Conservation (phyloP, 75 land plant species). For the Picea glauca region DNA sequence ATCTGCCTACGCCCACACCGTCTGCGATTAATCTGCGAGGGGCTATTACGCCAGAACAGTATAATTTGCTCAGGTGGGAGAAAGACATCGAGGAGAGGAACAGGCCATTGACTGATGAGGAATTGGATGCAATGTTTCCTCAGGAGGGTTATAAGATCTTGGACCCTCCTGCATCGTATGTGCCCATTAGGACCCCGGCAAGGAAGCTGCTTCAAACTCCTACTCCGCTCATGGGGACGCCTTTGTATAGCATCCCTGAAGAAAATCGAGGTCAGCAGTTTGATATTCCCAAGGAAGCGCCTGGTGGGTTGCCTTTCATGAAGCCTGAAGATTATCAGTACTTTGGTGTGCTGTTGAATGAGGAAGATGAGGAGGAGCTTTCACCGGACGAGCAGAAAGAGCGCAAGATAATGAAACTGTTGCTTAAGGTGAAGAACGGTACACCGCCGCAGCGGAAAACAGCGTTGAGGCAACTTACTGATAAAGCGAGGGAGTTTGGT, state of each 20-base stretch:
- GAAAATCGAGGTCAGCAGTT: slow-evolving; percentile 91
- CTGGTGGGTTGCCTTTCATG: slow-evolving; percentile 92
- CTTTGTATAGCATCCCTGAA: slow-evolving; percentile 88
- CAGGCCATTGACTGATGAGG: slow-evolving; percentile 87
- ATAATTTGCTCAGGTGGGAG: slow-evolving; percentile 91
- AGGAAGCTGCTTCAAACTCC: slow-evolving; percentile 94
- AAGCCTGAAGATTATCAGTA: slow-evolving; percentile 96
- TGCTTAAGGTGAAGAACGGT: slow-evolving; percentile 98
- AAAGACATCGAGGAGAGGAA: slow-evolving; percentile 95
- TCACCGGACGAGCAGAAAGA: slow-evolving; percentile 95
- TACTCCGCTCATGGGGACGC: slow-evolving; percentile 77
- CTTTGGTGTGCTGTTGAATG: slow-evolving; percentile 78
- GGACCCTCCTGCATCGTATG: slow-evolving; percentile 89
- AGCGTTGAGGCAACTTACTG: slow-evolving; percentile 92
- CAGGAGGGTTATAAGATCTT: slow-evolving; percentile 88
- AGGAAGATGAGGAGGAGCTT: slow-evolving; percentile 91
- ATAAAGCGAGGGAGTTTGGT: slow-evolving; percentile 94
- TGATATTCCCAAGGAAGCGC: slow-evolving; percentile 92
- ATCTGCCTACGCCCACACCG: slow-evolving; percentile 93
- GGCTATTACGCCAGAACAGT: slow-evolving; percentile 85
- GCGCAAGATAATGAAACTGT: slow-evolving; percentile 93
- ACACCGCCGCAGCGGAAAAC: slow-evolving; percentile 97
- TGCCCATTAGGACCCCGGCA: slow-evolving; percentile 96
- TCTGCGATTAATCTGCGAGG: slow-evolving; percentile 61
- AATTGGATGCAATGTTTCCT: slow-evolving; percentile 92